Evolutionary conservation across 495 filamentous ascomycete genomes (phyloP), one percentile per base, ranked within the genome.

Genomic region (Daldinia decipiens): DNA sequence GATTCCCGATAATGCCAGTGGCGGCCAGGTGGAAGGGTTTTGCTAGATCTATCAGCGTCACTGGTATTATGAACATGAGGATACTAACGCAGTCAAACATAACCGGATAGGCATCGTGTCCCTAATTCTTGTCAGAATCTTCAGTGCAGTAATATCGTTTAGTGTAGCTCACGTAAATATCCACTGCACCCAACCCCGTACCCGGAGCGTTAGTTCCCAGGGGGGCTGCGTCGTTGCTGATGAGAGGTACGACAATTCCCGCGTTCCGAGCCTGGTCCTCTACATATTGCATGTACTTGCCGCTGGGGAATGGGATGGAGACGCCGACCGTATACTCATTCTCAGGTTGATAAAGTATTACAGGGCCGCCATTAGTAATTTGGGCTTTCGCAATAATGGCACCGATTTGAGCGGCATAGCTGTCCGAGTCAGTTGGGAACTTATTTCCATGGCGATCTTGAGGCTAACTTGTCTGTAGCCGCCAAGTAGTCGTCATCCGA

Each of bases 281-380:
- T 19, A 94, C 87, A 67, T 88, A 88, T 36, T 88, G 81, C 79
- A 94, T 89, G 75, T 94, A 95, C 1, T 79, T 79, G 0, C 80
- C 76, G 67, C 92, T 84, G 0, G 87, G 88, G 83, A 88, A 62
- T 32, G 65, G 45, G 2, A 59, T 57, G 67, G 68, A 60, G n/a
- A 67, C 61, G 43, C 62, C 62, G 21, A 55, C 80, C 1, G 83
- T 85, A 76, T 93, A 93, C 70, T 93, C 91, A 69, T 93, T 94
- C 76, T 94, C 92, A 0, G 91, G 90, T 78, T 95, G 92, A 54
- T 90, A 85, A 5, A 94, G 82, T 61, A 94, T 92, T 36, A 94
- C 82, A 0, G 91, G 90, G 1, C 92, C 92, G 5, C 90, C 92
- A 60, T 93, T 90, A 3, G 90, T 93, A 63, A 94, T 91, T 65